Evolutionary conservation across 495 filamentous ascomycete species (phyloP).

Genomic region (Aspergillus cristatus): DNA sequence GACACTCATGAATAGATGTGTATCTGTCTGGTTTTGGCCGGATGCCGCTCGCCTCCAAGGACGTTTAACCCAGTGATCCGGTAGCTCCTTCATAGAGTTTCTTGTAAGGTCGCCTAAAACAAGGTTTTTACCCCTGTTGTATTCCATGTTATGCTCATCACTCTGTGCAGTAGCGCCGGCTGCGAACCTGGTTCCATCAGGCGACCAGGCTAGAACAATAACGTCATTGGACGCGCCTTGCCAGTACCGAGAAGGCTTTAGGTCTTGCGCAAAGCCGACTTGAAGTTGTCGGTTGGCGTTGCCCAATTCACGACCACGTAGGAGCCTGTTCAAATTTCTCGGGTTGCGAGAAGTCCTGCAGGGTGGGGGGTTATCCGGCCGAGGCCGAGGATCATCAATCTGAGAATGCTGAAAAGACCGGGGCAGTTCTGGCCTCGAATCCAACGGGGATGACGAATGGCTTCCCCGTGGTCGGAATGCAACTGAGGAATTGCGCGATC

Average conservation of each 20-base stretch:
- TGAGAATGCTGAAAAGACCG: too few species aligned
- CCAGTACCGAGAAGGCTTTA: slow-evolving; percentile 34
- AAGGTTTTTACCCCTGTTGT: slow-evolving; percentile 74
- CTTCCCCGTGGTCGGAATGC: background rate
- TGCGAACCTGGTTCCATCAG: slow-evolving; percentile 39
- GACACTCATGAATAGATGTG: slow-evolving; percentile 70
- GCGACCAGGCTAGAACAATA: slow-evolving; percentile 38
- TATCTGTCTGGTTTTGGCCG: slow-evolving; percentile 51
- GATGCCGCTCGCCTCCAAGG: slow-evolving; percentile 36
- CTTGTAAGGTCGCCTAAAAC: slow-evolving; percentile 54
- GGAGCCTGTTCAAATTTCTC: slow-evolving; percentile 6
- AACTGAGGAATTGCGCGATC: too few species aligned
- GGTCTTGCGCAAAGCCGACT: slow-evolving; percentile 10
- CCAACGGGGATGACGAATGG: slow-evolving; percentile 1
- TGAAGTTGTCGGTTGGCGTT: slow-evolving; percentile 9
- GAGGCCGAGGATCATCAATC: background rate
- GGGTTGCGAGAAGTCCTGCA: background rate
- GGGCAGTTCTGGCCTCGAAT: too few species aligned
- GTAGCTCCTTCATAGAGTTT: slow-evolving; percentile 51
- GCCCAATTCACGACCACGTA: slow-evolving; percentile 21
- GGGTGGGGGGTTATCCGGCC: background rate
- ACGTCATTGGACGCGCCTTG: slow-evolving; percentile 46
- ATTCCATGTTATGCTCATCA: slow-evolving; percentile 70
- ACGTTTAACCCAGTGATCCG: slow-evolving; percentile 58
- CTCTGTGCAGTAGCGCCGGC: slow-evolving; percentile 64